These are phyloP conservation scores for Nannizzia gypsea DNA, from an alignment of 2,329 filamentous ascomycete genomes.

Conservation along the genomic window DNA sequence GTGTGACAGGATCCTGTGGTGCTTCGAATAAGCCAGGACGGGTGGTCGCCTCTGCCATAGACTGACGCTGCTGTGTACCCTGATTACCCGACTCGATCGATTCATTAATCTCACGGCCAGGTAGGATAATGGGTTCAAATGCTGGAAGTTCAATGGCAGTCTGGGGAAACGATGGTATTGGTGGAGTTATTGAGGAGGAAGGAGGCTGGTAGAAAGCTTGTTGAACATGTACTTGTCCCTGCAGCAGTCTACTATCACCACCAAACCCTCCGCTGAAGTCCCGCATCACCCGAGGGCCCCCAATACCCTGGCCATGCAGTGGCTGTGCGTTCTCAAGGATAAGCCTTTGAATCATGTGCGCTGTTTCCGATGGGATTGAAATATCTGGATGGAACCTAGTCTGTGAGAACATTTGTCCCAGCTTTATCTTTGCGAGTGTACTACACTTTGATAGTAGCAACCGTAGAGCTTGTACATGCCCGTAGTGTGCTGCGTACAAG, in stretches of 20 bases:
- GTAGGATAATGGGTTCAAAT: not conserved
- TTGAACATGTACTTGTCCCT: not conserved
- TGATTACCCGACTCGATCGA: not conserved
- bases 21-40: not conserved
- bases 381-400: not conserved
- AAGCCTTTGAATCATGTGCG: conserved; percentile 2
- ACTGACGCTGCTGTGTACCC: not conserved
- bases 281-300: not conserved
- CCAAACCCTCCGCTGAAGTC: not conserved
- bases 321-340: not conserved
- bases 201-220: not conserved
- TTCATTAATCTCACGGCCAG: not conserved
- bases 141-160: not conserved
- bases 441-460: conserved; percentile 22
- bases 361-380: conserved; percentile 16
- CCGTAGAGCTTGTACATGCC: conserved; percentile 25
- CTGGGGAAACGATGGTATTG: not conserved
- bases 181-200: not conserved
- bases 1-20: not conserved
- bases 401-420: not conserved
- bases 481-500: conserved; percentile 29
- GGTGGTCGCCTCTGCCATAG: not conserved
- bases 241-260: not conserved
- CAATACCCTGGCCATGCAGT: not conserved
- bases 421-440: conserved; percentile 12